Conservation (phyloP, 768 basidiomycete species). For the Tubosaeta sp. region DNA sequence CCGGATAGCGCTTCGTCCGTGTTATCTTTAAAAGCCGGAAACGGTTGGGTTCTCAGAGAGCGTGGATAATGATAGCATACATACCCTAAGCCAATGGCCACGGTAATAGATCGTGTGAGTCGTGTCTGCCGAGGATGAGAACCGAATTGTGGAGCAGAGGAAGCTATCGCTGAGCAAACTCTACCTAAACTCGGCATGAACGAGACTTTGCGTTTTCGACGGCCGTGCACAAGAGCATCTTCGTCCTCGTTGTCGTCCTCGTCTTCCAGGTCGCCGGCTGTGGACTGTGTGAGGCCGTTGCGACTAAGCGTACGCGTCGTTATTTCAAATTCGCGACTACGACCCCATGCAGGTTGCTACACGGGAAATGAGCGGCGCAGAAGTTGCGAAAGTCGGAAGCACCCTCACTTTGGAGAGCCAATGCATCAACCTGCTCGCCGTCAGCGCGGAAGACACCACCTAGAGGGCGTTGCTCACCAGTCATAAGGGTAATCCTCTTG, state of each 20-base stretch:
- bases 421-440: constrained; percentile 67
- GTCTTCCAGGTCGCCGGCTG: constrained; percentile 74
- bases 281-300: constrained; percentile 59
- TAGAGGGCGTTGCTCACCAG: constrained; percentile 44
- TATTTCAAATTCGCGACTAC: constrained; percentile 86
- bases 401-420: constrained; percentile 72
- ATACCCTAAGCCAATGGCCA: constrained; percentile 82
- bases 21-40: constrained; percentile 53
- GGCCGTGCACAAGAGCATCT: constrained; percentile 57
- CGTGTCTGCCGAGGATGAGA: constrained; percentile 50
- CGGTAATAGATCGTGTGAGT: constrained; percentile 88
- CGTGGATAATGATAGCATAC: constrained; percentile 22
- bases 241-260: constrained; percentile 67
- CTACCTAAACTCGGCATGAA: constrained; percentile 83
- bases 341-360: constrained; percentile 89
- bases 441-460: neutral
- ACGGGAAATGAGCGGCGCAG: constrained; percentile 14
- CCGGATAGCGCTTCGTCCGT: constrained; percentile 70
- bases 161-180: constrained; percentile 22
- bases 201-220: constrained; percentile 72
- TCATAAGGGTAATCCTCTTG: constrained; percentile 87
- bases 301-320: constrained; percentile 72
- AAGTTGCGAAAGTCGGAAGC: constrained; percentile 3
- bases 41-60: constrained; percentile 21
- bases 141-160: constrained; percentile 6